Evolutionary conservation across 306 rosid species (phyloP), one percentile per base, ranked within the genome.

Genomic region (Ceratonia siliqua): DNA sequence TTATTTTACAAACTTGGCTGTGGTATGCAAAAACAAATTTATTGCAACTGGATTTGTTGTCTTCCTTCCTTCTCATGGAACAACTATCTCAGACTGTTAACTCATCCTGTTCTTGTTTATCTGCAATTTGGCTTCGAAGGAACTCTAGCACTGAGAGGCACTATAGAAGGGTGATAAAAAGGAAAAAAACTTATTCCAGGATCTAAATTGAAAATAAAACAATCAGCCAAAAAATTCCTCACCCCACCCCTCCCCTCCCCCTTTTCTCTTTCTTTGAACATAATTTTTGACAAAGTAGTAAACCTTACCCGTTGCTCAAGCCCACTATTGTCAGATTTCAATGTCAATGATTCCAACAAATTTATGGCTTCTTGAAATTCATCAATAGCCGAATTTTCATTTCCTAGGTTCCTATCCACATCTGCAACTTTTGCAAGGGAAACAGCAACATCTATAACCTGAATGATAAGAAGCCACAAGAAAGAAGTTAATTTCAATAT

Each of bases 341-440:
- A 80, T 13, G 85, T 65, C 70, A 91, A 78, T 39, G 91, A 68
- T 68, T 89, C 97, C 82, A 91, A 80, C 72, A 94, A 45, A 64
- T 87, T 82, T 73, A 94, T 88, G 81, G 94, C 98, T 87, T 91
- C 98, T 77, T 86, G 85, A 71, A 94, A 94, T 55, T 91, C 94
- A 73, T 83, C 79, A 20, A 78, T 81, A 2, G 97, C 98, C 25
- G 81, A 59, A 61, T 83, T 92, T 82, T 91, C 96, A n/a, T 91
- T 85, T 58, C 91, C 96, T 25, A 94, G 50, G 82, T 80, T 87
- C 86, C 92, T 85, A 87, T 94, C 98, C 65, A 84, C 97, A 75
- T 94, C 97, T 0, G 98, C 96, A 24, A 91, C 96, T 87, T 94
- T 91, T 53, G 98, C 96, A 12, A 94, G 97, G 53, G 97, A 94